These are phyloP conservation scores for Alternaria infectoria DNA, from an alignment of 2,329 filamentous ascomycete species.

Conservation along the genomic window DNA sequence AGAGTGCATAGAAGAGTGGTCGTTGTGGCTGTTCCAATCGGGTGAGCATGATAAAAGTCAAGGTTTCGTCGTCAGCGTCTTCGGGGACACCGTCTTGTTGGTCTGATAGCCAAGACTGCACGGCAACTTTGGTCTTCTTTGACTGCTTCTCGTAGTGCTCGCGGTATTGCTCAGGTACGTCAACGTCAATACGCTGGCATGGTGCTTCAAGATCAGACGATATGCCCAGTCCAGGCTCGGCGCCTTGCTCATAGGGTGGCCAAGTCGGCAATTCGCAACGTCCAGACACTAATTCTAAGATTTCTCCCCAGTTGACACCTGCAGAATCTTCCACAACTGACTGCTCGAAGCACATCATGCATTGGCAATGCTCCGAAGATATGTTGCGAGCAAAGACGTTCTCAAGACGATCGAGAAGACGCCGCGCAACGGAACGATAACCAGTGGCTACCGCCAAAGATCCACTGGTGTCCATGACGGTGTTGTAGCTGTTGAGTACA, in stretches of 20 bases:
- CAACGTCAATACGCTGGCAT: constrained; percentile 84
- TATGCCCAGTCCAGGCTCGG: constrained; percentile 65
- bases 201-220: constrained; percentile 58
- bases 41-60: constrained; percentile 92
- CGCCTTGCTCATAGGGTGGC: constrained; percentile 75
- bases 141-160: constrained; percentile 92
- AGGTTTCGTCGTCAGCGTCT: constrained; percentile 91
- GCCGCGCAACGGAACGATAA: constrained; percentile 90
- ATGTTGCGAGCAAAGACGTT: constrained; percentile 94
- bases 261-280: constrained; percentile 83
- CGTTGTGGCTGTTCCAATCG: constrained; percentile 78
- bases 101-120: constrained; percentile 86
- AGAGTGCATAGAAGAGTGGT: constrained; percentile 80
- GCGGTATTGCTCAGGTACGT: constrained; percentile 90
- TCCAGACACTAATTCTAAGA: constrained; percentile 89
- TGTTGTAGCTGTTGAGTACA: constrained; percentile 83
- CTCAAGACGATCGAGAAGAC: constrained; percentile 86
- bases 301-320: constrained; percentile 93
- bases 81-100: constrained; percentile 81
- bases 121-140: constrained; percentile 88
- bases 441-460: constrained; percentile 95
- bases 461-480: constrained; percentile 80
- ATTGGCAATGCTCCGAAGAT: constrained; percentile 82
- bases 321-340: constrained; percentile 54
- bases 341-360: constrained; percentile 76